Percentiles rank a stretch among this genome's conserved stretches.
Evolutionary conservation across 2,329 filamentous ascomycete species (phyloP).

Genomic region (Aureobasidium uvarum): DNA sequence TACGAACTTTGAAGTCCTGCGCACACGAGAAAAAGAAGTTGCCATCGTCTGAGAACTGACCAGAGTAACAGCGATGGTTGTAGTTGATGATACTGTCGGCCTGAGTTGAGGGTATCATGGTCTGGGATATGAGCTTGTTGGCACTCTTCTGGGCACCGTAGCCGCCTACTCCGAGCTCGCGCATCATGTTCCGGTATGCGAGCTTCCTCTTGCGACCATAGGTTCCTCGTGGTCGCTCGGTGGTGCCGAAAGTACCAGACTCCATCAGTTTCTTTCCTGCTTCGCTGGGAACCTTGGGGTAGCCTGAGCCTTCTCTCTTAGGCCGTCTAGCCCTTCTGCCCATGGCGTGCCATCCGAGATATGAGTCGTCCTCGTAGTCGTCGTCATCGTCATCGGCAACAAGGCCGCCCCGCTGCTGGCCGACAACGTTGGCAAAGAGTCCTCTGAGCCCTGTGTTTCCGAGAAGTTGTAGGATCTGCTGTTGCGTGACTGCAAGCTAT

Average conservation of each 20-base stretch:
- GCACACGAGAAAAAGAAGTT: conserved; percentile 95
- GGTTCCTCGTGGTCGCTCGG: conserved; percentile 46
- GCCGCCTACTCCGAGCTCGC: conserved; percentile 71
- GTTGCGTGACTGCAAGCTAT: conserved; percentile 44
- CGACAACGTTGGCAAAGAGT: conserved; percentile 46
- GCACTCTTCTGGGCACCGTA: conserved; percentile 58
- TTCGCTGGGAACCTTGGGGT: conserved; percentile 82
- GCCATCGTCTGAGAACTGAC: conserved; percentile 94
- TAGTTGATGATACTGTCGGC: conserved; percentile 89
- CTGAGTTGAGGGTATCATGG: conserved; percentile 71
- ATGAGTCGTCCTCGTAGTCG: conserved; percentile 44
- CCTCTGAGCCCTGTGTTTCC: conserved; percentile 54
- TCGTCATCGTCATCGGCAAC: conserved; percentile 40
- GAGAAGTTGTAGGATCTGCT: conserved; percentile 56
- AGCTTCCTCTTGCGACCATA: conserved; percentile 59
- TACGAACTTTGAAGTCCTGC: conserved; percentile 89
- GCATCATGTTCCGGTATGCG: conserved; percentile 69
- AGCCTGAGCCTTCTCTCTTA: conserved; percentile 52
- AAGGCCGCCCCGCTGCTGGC: conserved; percentile 33
- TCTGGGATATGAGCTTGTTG: conserved; percentile 65
- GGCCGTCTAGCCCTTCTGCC: conserved; percentile 49
- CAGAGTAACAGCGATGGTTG: conserved; percentile 82
- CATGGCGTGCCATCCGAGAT: conserved; percentile 41
- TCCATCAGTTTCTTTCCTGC: conserved; percentile 76
- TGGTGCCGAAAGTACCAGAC: conserved; percentile 74